Conservation (phyloP, 1,284 basidiomycete genomes). For the Gymnopus androsaceus region DNA sequence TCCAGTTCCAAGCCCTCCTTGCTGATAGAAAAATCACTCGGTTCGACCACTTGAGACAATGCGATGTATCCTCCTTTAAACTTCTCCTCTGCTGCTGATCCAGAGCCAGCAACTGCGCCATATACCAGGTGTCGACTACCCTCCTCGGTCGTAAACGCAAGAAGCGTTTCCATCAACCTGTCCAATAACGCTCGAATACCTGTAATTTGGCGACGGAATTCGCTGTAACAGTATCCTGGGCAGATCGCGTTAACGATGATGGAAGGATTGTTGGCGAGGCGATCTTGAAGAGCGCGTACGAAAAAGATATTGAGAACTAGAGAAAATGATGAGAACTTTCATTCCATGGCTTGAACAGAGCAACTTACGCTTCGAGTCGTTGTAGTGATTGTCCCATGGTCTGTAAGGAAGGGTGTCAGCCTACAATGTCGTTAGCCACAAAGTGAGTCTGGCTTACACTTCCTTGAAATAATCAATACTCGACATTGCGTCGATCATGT, state of each 20-base stretch:
- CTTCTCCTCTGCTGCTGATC: slow-evolving; percentile 1
- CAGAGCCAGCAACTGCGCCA: slow-evolving; percentile 14
- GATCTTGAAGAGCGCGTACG: slow-evolving; percentile 39
- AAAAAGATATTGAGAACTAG: slow-evolving; percentile 48
- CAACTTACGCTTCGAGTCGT: slow-evolving; percentile 36
- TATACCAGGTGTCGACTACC: slow-evolving; percentile 18
- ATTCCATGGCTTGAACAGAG: not conserved
- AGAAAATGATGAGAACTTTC: not conserved
- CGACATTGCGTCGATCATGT: slow-evolving; percentile 33
- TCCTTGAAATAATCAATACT: slow-evolving; percentile 32
- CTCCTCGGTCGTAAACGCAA: slow-evolving; percentile 16
- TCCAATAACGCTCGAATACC: slow-evolving; percentile 23
- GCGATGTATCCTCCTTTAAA: slow-evolving; percentile 13
- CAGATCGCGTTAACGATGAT: slow-evolving; percentile 42
- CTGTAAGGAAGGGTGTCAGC: not conserved
- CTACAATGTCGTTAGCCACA: not conserved
- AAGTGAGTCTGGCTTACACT: slow-evolving; percentile 19
- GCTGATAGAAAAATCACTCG: slow-evolving; percentile 15
- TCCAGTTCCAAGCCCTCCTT: slow-evolving; percentile 11
- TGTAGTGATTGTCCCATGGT: not conserved
- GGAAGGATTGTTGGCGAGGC: slow-evolving; percentile 30
- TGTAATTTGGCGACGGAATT: slow-evolving; percentile 32
- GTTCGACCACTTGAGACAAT: slow-evolving; percentile 11
- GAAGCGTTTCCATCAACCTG: slow-evolving; percentile 23
- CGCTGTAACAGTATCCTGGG: slow-evolving; percentile 51